Percentiles rank a stretch among this genome's conserved stretches.
These are phyloP conservation scores for Suhomyces taliae DNA, from an alignment of 1,139 yeast species.

Conservation along the genomic window DNA sequence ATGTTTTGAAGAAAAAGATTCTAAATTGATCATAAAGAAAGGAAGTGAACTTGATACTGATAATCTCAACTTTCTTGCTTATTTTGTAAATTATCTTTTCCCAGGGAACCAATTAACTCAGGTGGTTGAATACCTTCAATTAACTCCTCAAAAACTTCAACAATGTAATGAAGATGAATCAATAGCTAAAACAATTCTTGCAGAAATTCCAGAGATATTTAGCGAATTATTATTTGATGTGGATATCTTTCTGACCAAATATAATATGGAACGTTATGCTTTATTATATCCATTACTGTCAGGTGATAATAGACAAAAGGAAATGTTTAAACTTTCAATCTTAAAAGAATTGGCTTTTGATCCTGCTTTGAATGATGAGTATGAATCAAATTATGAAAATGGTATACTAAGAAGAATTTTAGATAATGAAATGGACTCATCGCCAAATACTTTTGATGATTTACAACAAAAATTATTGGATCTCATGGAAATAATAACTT, in stretches of 20 bases:
- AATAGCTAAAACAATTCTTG: not conserved
- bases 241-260: constrained; percentile 9
- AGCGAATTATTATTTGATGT: constrained; percentile 11
- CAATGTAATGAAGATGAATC: not conserved
- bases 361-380: constrained; percentile 13
- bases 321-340: constrained; percentile 13
- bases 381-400: constrained; percentile 17
- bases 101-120: constrained; percentile 7
- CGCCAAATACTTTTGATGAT: constrained; percentile 19
- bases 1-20: not conserved
- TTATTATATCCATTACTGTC: constrained; percentile 8
- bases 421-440: constrained; percentile 15
- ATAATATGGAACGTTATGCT: constrained; percentile 10
- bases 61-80: constrained; percentile 6
- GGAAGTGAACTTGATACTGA: constrained; percentile 1
- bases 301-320: not conserved
- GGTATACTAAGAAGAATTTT: constrained; percentile 16
- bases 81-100: constrained; percentile 11
- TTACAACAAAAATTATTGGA: constrained; percentile 19
- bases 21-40: not conserved
- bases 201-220: constrained; percentile 5
- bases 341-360: constrained; percentile 16
- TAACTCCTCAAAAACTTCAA: constrained; percentile 4
- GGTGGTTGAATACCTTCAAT: constrained; percentile 5
- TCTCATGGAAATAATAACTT: constrained; percentile 18